These are phyloP conservation scores for Paradendryphiella salina DNA, from an alignment of 2,329 filamentous ascomycete genomes.

Conservation along the genomic window DNA sequence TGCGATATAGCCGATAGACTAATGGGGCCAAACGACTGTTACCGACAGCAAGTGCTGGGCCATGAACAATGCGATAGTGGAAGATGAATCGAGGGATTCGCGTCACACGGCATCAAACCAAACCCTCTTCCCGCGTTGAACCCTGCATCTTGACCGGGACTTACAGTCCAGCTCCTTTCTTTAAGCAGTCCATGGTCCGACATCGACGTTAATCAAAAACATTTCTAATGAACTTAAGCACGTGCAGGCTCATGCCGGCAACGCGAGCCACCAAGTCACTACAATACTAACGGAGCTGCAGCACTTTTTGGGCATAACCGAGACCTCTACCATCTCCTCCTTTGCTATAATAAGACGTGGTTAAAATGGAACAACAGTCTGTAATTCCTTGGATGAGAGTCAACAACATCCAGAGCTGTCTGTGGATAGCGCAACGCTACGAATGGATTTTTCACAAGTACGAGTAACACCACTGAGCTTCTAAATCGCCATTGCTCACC, in stretches of 20 bases:
- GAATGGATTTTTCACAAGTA: constrained; percentile 9
- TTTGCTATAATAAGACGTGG: neutral
- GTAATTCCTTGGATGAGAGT: neutral
- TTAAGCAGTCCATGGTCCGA: neutral
- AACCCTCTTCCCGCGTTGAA: constrained; percentile 37
- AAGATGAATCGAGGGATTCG: constrained; percentile 39
- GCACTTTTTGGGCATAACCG: neutral
- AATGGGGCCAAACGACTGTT: constrained; percentile 29
- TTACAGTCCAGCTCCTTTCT: constrained; percentile 21
- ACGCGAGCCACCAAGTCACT: constrained; percentile 6
- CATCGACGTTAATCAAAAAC: constrained; percentile 16
- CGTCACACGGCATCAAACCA: constrained; percentile 45
- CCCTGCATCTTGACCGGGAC: constrained; percentile 30
- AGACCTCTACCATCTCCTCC: neutral
- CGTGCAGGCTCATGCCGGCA: constrained; percentile 17
- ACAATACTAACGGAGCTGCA: neutral
- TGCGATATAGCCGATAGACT: constrained; percentile 15
- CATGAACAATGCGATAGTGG: constrained; percentile 29
- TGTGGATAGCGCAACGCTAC: constrained; percentile 3
- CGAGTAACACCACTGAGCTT: constrained; percentile 13
- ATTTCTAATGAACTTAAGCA: constrained; percentile 18
- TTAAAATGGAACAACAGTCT: neutral
- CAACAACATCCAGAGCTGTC: neutral
- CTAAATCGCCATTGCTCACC: neutral
- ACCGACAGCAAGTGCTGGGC: constrained; percentile 25